phyloP scores from a whole-genome alignment of 257 asterid genomes.

The Voacanga thouarsii region DNA sequence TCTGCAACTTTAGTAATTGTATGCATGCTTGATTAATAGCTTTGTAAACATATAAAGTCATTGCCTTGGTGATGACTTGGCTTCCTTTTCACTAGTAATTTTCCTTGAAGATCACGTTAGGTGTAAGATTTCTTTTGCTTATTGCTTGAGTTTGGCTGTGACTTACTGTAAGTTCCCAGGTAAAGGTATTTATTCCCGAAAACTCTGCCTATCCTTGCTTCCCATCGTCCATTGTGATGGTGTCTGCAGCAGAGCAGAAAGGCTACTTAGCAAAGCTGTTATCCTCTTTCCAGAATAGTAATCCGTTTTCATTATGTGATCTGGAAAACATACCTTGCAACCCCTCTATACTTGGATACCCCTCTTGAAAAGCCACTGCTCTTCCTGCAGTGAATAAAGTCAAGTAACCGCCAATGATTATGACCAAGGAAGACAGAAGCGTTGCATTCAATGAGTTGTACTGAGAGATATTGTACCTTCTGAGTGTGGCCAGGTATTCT shows the following conservation, averaged over 20 bases:
- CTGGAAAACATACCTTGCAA: conserved; percentile 54
- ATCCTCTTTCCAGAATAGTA: neutral
- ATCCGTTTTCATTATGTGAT: neutral
- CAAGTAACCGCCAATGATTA: neutral
- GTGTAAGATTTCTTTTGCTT: neutral
- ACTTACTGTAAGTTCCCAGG: conserved; percentile 36
- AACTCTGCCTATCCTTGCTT: conserved; percentile 36
- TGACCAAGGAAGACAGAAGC: neutral
- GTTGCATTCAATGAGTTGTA: neutral
- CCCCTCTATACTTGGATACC: conserved; percentile 82
- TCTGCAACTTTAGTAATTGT: neutral
- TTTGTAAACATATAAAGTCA: neutral
- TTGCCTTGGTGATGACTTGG: neutral
- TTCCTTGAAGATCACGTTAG: neutral
- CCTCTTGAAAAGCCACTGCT: conserved; percentile 93
- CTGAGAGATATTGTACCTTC: conserved; percentile 40
- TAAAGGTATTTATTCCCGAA: conserved; percentile 36
- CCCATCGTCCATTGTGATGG: conserved; percentile 39
- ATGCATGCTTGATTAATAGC: neutral
- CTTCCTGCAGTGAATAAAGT: conserved; percentile 31
- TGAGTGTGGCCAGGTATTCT: conserved; percentile 53
- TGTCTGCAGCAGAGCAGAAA: conserved; percentile 17
- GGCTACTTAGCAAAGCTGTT: neutral
- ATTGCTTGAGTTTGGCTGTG: neutral
- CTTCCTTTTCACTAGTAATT: neutral